Base-by-base conservation (phyloP, 2,329 filamentous ascomycete genomes). In the Pseudocercospora fijiensis region DNA sequence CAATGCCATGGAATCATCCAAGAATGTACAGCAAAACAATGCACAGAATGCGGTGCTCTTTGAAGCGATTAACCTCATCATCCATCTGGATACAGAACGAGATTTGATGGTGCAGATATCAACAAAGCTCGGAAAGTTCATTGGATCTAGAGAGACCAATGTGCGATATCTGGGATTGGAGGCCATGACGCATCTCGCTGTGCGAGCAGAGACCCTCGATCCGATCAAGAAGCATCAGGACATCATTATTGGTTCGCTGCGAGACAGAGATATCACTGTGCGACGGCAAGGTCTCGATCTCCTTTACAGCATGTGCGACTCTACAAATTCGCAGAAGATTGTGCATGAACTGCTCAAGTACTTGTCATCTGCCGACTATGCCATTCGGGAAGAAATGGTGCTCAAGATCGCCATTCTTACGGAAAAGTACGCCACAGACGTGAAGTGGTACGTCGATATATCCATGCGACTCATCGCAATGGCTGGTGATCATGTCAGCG, bases 371-470 rank as follows among this genome's bases (percentile, higher is more conserved):
- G 95, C 95, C 55, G 95, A 99, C 77, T 99, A 96, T 77, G 94
- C 94, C 4, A 97, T 99, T 72, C 88, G 96, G 67, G 96, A 99
- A 80, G 95, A 99, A 78, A 99, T 99, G 95, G 95, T 98, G 3
- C 83, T 99, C 67, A 99, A 99, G 80, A 96, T 99, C 78, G 95
- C 95, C 58, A 99, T 99, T 73, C 79, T 99, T 68, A 98, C 96
- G 0, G 95, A 99, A 76, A 98, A 98, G 76, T 99, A 99, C 76
- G 95, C 95, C 24, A 97, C 93, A 0, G 95, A 99, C 74, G 91
- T 96, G 20, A 94, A 98, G 80, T 99, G 95, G 95, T 99, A 99
- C 77, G 96, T 99, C 67, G 94, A 99, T 75, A 97, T 98, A 70
- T 96, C 95, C 10, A 83, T 99, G 69, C 88, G 94, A 61, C 85